Base-by-base conservation (phyloP, 768 basidiomycete species). In the Tremella mesenterica region DNA sequence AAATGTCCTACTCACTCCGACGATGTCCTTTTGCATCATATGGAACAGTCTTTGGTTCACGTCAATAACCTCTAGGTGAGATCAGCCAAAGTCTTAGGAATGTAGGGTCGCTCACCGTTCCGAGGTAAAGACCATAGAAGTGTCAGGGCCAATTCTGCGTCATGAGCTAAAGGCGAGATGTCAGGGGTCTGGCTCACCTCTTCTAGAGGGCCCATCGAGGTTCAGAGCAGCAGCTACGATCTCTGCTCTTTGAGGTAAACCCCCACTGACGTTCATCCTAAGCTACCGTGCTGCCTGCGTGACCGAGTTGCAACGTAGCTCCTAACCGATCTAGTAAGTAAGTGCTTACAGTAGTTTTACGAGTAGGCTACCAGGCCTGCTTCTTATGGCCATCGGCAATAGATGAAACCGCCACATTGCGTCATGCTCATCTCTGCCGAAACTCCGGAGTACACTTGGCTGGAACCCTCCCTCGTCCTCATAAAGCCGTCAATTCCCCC, bases 21-120 rank as follows among this genome's bases (percentile, higher is more conserved):
- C 48, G 38, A 69, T 64, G 51, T 69, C 67, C 49, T 62, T 65
- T 48, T 69, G 67, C 10, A 69, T 50, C 53, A 56, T 54, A 21
- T 31, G 28, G 27, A 38, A 52, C 2, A 69, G 25, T n/a, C 56
- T 26, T 21, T 44, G 39, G 27, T 57, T 58, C 2, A 65, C n/a
- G 12, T 41, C 36, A n/a, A 61, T 55, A 13, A 65, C 55, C 10
- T 69, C 67, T 64, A 34, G 16, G 18, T 10, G 30, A 20, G 14
- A 16, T 56, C 54, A 59, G 49, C n/a, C 10, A 1, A n/a, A 16
- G 6, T 14, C 31, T 4, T 8, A 28, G 25, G 18, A 27, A 25
- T 14, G 34, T 26, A 25, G 20, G 38, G 29, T 20, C 44, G 45
- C 62, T 43, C n/a, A 64, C 63, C 63, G n/a, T 65, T 50, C 46